Percentiles rank a stretch among this genome's conserved stretches.
Evolutionary conservation across 225 moss, liverwort and hornwort species (phyloP).

Genomic region (Pleurozium schreberi): DNA sequence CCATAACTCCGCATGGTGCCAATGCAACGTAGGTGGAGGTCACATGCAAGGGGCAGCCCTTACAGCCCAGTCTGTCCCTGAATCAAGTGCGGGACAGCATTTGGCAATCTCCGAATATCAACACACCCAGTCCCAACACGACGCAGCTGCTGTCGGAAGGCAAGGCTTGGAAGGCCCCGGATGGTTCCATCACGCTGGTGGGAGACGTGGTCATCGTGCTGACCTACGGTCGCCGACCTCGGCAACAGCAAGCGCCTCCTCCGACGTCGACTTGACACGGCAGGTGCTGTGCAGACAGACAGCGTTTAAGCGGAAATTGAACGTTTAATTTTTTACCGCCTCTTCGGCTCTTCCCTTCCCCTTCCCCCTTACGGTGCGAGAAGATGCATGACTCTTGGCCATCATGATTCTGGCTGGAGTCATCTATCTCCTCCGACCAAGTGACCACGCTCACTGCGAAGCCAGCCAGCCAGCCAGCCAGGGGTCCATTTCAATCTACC

Average conservation of each 20-base stretch:
- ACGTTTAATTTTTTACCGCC: too few species aligned
- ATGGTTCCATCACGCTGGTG: constrained; percentile 34
- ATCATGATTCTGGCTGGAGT: constrained; percentile 27
- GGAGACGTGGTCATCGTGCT: constrained; percentile 77
- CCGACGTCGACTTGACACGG: constrained; percentile 4
- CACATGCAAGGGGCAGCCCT: constrained; percentile 68
- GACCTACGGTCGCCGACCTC: constrained; percentile 48
- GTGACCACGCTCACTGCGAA: background rate
- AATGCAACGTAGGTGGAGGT: constrained; percentile 64
- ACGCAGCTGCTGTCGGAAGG: constrained; percentile 21
- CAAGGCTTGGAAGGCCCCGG: constrained; percentile 26
- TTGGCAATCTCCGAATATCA: constrained; percentile 52
- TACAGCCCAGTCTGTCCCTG: constrained; percentile 56
- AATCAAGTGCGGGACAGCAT: constrained; percentile 76
- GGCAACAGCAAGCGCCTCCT: background rate
- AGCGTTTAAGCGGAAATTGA: background rate
- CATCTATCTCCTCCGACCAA: constrained; percentile 33
- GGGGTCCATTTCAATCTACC: background rate
- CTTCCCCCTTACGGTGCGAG: background rate
- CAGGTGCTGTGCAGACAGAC: background rate
- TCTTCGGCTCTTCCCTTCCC: background rate
- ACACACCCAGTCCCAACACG: constrained; percentile 5
- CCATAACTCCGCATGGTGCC: background rate
- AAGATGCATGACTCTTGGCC: constrained; percentile 37
- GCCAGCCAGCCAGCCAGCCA: background rate